Base-by-base conservation (phyloP, 1,139 yeast species). In the Hansenula lynferdii region DNA sequence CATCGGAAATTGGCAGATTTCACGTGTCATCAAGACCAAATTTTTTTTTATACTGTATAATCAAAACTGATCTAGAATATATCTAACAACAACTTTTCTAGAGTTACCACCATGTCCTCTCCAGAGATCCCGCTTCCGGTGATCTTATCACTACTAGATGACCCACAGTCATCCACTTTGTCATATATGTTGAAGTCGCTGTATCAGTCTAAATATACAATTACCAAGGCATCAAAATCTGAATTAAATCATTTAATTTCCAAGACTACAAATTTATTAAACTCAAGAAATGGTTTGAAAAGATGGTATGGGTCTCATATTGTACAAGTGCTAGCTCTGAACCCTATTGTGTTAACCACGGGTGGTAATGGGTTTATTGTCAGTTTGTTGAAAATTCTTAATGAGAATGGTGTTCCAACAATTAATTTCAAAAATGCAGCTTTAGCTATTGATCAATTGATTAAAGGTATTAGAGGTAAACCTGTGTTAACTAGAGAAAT, bases 401-500 rank as follows among this genome's bases (percentile, higher is more conserved):
- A 73, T 48, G 68, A 64, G 39, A 53, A 47, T 37, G 44, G 46
- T 35, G 54, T 50, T 42, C 51, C 46, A 17, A 42, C 20, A 17
- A 22, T 54, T 34, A 64, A 68, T 40, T 69, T 75, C 50, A 72
- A 60, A 44, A 71, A 75, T 31, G 71, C 75, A 25, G 68, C 73
- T 35, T 73, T 69, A 38, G 70, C 80, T 22, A 58, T 76, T 40
- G 64, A 70, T 44, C 60, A 60, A 17, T 53, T 85, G 20, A 74
- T 82, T 50, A 61, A 66, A 31, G 64, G 69, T 33, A 81, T 85
- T 41, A 75, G 84, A 58, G 94, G 89, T 3, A 89, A 89, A 54
- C 87, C 95, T 2, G 80, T 90, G 1, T 67, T 90, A 36, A 82
- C 95, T 3, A 74, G 97, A 57, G 96, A 89, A 53, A 68, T 85